phyloP scores from a whole-genome alignment of 208 protist genomes.

The Crithidia acanthocephali region DNA sequence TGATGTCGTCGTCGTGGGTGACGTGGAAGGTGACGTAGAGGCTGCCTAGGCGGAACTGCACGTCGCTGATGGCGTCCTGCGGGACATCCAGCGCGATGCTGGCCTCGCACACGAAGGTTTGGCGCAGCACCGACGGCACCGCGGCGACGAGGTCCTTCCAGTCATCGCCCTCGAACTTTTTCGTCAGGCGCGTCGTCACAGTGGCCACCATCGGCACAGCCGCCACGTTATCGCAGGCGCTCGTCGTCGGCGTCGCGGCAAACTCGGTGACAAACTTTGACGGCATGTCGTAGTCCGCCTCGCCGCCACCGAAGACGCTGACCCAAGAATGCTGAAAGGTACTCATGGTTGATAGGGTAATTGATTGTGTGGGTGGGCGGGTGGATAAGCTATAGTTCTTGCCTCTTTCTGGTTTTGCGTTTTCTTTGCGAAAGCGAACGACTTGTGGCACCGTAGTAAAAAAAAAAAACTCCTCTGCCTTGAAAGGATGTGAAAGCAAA shows the following conservation, averaged over 20 bases:
- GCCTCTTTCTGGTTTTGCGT: too few species aligned
- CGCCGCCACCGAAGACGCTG: conserved; percentile 15
- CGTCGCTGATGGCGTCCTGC: conserved; percentile 44
- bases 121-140: conserved; percentile 39
- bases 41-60: conserved; percentile 79
- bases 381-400: too few species aligned
- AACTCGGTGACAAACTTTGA: conserved; percentile 3
- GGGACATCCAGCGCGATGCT: conserved; percentile 50
- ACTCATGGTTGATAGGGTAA: conserved; percentile 5
- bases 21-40: conserved; percentile 87
- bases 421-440: too few species aligned
- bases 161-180: conserved; percentile 81
- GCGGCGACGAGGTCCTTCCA: conserved; percentile 62
- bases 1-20: conserved; percentile 76
- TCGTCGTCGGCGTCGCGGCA: background rate
- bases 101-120: conserved; percentile 65
- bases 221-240: background rate
- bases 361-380: background rate
- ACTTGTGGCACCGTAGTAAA: too few species aligned
- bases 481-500: too few species aligned
- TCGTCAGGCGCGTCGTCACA: conserved; percentile 43
- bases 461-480: too few species aligned
- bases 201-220: background rate
- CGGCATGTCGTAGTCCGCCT: conserved; percentile 4
- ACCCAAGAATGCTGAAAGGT: conserved; percentile 21